Base-by-base conservation (phyloP, 768 basidiomycete species). In the Boletus tomentosulus region DNA sequence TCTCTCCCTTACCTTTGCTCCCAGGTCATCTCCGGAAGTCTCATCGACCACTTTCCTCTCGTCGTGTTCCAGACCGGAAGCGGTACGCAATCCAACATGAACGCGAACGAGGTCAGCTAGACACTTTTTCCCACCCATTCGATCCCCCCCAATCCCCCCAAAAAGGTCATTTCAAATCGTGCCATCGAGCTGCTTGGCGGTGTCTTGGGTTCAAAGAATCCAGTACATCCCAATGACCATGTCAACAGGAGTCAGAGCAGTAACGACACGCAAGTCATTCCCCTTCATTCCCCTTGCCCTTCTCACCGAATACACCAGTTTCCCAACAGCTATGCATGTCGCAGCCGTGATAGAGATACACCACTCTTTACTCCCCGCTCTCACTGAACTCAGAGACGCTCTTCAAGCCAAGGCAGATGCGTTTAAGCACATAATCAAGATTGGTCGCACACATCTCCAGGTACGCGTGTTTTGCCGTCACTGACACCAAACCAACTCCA, bases 61-160 rank as follows among this genome's bases (percentile, higher is more conserved):
- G 97, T 99, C 35, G 95, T 99, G 39, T 99, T 98, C 82, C 97
- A 99, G 73, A 99, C 97, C 24, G 97, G 97, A 55, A 95, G 92
- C 52, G 97, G 97, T 19, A 99, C 97, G 2, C 97, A 99, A 72
- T 95, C 90, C 67, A 99, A 99, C 77, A 99, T 99, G 97, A 99
- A 92, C 71, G 92, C 84, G 56, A 99, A 99, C 70, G 97, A 99
- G 83, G 92, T 88, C 39, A 24, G 71, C 51, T 31, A 16, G 3
- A n/a, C 11, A 7, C 48, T 37, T 27, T 25, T 43, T 22, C 35
- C 4, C 1, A 22, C 30, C 9, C 34, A 42, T 8, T 12, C 8
- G 13, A 37, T 27, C 34, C 22, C 6, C 54, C 35, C 48, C 15
- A 53, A 46, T 31, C 8, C 0, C 38, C 24, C 4, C 24, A 28